phyloP scores from a whole-genome alignment of 139 green algal species.

The Chlorella sp. region DNA sequence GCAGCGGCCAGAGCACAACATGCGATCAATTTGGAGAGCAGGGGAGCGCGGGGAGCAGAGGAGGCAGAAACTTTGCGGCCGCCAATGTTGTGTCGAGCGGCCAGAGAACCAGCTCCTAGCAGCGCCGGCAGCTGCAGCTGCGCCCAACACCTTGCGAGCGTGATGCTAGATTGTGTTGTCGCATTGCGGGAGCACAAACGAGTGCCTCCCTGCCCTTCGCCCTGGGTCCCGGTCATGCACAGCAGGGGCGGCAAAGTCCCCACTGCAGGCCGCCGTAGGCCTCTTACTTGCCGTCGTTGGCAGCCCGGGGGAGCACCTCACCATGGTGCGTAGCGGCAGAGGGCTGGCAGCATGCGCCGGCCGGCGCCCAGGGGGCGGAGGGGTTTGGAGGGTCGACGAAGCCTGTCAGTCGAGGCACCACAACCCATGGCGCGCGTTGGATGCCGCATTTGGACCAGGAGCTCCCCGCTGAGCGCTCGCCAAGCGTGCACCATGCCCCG shows the following conservation, averaged over 20 bases:
- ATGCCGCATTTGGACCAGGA: background rate
- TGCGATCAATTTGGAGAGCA: background rate
- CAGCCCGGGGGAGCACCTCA: background rate
- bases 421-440: background rate
- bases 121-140: no score
- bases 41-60: background rate
- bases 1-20: background rate
- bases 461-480: background rate
- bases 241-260: background rate
- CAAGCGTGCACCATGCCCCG: background rate
- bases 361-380: slow-evolving; percentile 39
- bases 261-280: background rate
- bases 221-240: no score
- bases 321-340: slow-evolving; percentile 30
- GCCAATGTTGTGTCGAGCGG: background rate
- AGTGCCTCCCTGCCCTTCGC: no score
- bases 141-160: no score
- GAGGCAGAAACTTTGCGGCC: background rate
- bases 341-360: background rate
- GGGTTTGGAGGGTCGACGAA: no score
- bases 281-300: background rate
- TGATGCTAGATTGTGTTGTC: no score
- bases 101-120: background rate
- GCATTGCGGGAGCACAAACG: no score
- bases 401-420: no score